These are phyloP conservation scores for Pichia sp. DNA, from an alignment of 1,139 yeast species.

Conservation along the genomic window DNA sequence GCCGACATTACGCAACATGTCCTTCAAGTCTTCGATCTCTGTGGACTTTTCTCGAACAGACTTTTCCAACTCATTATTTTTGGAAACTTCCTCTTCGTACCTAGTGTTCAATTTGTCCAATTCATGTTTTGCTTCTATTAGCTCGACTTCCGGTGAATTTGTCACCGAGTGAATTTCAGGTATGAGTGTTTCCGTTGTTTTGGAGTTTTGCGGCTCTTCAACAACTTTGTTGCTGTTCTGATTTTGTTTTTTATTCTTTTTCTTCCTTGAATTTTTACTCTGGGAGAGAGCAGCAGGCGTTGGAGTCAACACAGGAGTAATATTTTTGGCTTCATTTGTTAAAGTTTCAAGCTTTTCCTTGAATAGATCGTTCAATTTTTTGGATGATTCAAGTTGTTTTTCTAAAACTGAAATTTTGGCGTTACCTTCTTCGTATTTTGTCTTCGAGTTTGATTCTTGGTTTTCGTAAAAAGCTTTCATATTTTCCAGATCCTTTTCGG, in stretches of 20 bases:
- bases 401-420: not conserved
- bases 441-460: not conserved
- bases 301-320: not conserved
- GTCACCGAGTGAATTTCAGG: not conserved
- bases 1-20: slow-evolving; percentile 70
- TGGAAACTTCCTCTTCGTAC: slow-evolving; percentile 23
- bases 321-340: slow-evolving; percentile 17
- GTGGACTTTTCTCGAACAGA: slow-evolving; percentile 35
- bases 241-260: slow-evolving; percentile 17
- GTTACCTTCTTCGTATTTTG: slow-evolving; percentile 1
- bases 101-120: slow-evolving; percentile 17
- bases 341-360: slow-evolving; percentile 26
- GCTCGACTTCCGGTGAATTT: slow-evolving; percentile 16
- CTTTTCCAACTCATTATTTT: slow-evolving; percentile 10
- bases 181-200: slow-evolving; percentile 20
- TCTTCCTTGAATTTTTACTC: slow-evolving; percentile 18
- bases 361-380: slow-evolving; percentile 25
- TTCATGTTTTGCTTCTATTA: slow-evolving; percentile 26
- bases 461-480: not conserved
- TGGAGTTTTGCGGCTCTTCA: slow-evolving; percentile 17
- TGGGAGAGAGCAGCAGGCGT: slow-evolving; percentile 1
- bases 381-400: slow-evolving; percentile 19
- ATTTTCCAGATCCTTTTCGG: not conserved
- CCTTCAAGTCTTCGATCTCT: slow-evolving; percentile 58
- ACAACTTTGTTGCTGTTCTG: slow-evolving; percentile 3